These are phyloP conservation scores for Phytophthora tubulina DNA, from an alignment of 352 stramenopile genomes.

Conservation along the genomic window DNA sequence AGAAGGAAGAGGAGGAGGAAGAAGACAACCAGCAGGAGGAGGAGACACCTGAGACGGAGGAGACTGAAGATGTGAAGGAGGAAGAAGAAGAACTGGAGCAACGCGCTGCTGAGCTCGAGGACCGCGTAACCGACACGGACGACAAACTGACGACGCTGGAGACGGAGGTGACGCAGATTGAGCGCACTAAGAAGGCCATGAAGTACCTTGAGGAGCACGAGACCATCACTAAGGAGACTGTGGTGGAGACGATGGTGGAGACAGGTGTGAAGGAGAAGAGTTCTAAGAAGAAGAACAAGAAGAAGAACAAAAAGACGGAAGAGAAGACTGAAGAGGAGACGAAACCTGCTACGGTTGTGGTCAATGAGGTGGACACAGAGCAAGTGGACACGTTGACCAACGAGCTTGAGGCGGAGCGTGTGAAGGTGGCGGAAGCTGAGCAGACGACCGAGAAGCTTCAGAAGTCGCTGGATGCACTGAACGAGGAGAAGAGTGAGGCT, in stretches of 20 bases:
- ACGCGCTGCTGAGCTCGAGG: slow-evolving; percentile 21
- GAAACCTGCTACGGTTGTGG: slow-evolving; percentile 4
- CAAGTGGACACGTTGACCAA: slow-evolving; percentile 22
- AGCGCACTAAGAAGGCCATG: slow-evolving; percentile 49
- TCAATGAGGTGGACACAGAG: slow-evolving; percentile 18
- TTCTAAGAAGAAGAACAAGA: slow-evolving; percentile 39
- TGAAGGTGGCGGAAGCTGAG: slow-evolving; percentile 27
- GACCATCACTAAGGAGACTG: slow-evolving; percentile 23
- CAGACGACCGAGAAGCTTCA: slow-evolving; percentile 30
- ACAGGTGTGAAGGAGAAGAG: slow-evolving; percentile 16
- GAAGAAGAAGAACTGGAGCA: slow-evolving; percentile 32
- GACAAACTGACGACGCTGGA: slow-evolving; percentile 46
- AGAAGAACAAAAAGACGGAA: slow-evolving; percentile 33
- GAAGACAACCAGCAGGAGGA: slow-evolving; percentile 38
- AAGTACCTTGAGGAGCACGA: slow-evolving; percentile 42
- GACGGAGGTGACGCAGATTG: slow-evolving; percentile 45
- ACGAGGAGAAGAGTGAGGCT: slow-evolving; percentile 36
- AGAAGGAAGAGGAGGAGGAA: slow-evolving; percentile 40
- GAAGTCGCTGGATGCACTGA: slow-evolving; percentile 27
- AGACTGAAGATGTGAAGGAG: slow-evolving; percentile 21
- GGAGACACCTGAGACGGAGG: slow-evolving; percentile 6
- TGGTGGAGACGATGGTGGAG: slow-evolving; percentile 15
- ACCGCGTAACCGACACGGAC: slow-evolving; percentile 35
- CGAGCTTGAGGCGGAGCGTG: slow-evolving; percentile 32
- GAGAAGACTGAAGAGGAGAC: slow-evolving; percentile 12